These are phyloP conservation scores for Proliferodiscus dingleyae DNA, from an alignment of 2,329 filamentous ascomycete genomes.

Conservation along the genomic window DNA sequence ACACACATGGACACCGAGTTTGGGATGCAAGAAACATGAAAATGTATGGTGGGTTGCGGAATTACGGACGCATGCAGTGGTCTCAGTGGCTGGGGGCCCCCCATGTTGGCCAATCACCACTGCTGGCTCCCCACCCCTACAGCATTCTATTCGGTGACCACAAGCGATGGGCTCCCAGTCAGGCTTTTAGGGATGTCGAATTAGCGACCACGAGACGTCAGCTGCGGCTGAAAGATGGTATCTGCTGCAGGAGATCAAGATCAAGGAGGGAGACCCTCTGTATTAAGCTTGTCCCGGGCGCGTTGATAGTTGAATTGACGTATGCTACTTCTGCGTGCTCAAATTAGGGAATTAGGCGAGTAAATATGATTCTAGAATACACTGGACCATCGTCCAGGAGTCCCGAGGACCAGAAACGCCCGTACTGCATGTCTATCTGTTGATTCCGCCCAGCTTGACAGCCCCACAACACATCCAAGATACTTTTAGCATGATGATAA, in stretches of 20 bases:
- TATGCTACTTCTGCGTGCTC: too few relatives aligned
- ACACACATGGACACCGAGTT: conserved; percentile 6
- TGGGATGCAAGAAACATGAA: neutral
- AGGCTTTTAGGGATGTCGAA: neutral
- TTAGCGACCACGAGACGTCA: conserved; percentile 1
- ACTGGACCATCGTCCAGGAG: too few relatives aligned
- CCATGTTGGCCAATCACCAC: neutral
- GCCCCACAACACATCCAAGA: too few relatives aligned
- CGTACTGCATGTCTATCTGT: too few relatives aligned
- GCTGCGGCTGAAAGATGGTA: conserved; percentile 6
- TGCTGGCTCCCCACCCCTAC: neutral
- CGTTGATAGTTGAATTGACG: neutral
- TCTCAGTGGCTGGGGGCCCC: conserved; percentile 1
- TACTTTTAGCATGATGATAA: neutral
- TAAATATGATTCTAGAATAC: too few relatives aligned
- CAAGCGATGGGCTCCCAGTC: conserved; percentile 5
- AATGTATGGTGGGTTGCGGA: neutral
- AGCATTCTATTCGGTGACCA: conserved; percentile 4
- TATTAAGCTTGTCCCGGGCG: neutral
- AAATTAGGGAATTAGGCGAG: too few relatives aligned
- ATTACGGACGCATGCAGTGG: neutral
- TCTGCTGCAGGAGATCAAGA: neutral
- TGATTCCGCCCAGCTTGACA: too few relatives aligned
- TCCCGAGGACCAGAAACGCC: too few relatives aligned
- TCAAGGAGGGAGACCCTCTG: neutral